Percentiles rank a stretch among this genome's conserved stretches.
These are phyloP conservation scores for Fraxinus sp. DNA, from an alignment of 305 asterid genomes.

Conservation along the genomic window DNA sequence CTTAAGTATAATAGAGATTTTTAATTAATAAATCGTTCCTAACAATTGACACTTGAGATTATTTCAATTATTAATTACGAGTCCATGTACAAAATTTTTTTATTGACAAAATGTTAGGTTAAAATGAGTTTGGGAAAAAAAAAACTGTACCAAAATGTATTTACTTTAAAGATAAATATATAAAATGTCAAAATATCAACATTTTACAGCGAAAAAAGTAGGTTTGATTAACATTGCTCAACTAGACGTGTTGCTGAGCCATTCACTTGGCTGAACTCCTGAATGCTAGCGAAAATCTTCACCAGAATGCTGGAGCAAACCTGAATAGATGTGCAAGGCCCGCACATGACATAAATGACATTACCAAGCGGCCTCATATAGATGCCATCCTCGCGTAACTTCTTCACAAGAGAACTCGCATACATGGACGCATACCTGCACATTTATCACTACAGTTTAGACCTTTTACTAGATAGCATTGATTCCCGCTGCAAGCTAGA, in stretches of 20 bases:
- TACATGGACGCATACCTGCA: conserved; percentile 82
- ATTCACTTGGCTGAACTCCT: conserved; percentile 51
- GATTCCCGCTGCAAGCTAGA: neutral
- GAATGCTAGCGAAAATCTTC: conserved; percentile 55
- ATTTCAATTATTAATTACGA: neutral
- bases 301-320: conserved; percentile 50
- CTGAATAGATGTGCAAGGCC: conserved; percentile 72
- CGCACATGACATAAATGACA: conserved; percentile 83
- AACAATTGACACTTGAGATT: neutral
- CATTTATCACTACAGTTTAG: neutral
- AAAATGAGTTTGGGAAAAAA: no score
- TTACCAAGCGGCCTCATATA: conserved; percentile 91
- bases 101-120: no score
- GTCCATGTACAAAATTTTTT: no score
- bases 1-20: no score
- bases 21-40: neutral
- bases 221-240: neutral
- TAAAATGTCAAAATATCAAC: neutral
- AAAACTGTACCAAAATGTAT: no score
- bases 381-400: conserved; percentile 77
- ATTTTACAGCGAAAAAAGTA: neutral
- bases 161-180: no score
- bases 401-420: conserved; percentile 63
- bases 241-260: conserved; percentile 10
- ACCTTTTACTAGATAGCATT: neutral